Evolutionary conservation across 2,329 filamentous ascomycete species (phyloP).

Genomic region (Aureobasidium sp.): DNA sequence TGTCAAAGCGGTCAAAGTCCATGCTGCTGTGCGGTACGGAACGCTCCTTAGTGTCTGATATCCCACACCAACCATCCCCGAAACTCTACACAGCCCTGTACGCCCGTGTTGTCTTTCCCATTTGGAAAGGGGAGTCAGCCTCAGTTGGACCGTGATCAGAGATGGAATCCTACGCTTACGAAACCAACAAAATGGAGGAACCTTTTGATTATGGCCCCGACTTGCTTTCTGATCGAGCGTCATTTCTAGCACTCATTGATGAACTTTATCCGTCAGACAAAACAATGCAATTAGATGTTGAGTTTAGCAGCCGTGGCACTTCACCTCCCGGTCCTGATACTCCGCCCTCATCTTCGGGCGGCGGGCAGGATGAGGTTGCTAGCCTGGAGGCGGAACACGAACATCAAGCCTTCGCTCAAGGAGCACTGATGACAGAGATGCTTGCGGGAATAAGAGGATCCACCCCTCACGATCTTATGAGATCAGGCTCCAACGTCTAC

Average conservation of each 20-base stretch:
- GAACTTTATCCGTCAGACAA: neutral
- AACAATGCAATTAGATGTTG: conserved; percentile 3
- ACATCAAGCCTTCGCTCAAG: neutral
- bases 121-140: neutral
- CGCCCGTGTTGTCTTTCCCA: neutral
- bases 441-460: conserved; percentile 5
- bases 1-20: neutral
- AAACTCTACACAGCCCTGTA: conserved; percentile 5
- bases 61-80: neutral
- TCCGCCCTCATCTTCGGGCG: conserved; percentile 2
- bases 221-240: conserved; percentile 2
- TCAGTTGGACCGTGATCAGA: neutral
- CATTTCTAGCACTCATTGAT: conserved; percentile 9
- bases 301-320: conserved; percentile 7
- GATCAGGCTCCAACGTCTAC: neutral
- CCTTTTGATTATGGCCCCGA: conserved; percentile 2
- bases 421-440: conserved; percentile 11
- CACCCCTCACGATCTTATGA: neutral
- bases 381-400: neutral
- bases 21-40: conserved; percentile 11
- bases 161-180: conserved; percentile 14
- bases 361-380: neutral
- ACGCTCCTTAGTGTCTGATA: conserved; percentile 5
- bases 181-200: conserved; percentile 10
- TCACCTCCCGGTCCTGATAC: conserved; percentile 4